Conservation (phyloP, 2,329 filamentous ascomycete species). For the Calonectria hongkongensis region DNA sequence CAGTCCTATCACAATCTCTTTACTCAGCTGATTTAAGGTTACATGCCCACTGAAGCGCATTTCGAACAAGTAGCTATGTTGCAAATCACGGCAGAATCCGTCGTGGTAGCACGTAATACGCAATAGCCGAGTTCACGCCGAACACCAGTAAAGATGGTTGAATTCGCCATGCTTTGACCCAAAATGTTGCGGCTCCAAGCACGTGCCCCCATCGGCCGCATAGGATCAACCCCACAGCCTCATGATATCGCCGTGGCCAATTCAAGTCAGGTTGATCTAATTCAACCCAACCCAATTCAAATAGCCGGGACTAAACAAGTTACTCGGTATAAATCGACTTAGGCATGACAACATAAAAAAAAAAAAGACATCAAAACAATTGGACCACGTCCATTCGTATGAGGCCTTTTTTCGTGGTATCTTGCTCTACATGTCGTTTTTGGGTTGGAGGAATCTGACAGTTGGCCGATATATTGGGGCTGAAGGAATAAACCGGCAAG, state of each 20-base stretch:
- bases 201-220: neutral
- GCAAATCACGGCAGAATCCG: constrained; percentile 4
- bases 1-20: neutral
- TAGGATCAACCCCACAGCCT: neutral
- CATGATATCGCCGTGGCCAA: neutral
- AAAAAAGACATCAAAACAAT: neutral
- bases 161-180: neutral
- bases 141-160: neutral
- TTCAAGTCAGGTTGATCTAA: neutral
- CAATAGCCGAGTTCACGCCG: neutral
- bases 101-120: neutral
- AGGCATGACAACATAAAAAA: neutral
- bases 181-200: neutral
- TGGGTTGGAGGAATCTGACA: neutral
- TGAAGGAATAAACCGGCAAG: constrained; percentile 10
- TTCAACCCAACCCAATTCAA: neutral
- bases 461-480: neutral
- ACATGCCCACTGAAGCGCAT: neutral
- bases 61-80: neutral
- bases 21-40: neutral
- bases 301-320: too few relatives aligned
- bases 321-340: neutral
- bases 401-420: neutral
- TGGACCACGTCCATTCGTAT: neutral
- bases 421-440: neutral